phyloP scores from a whole-genome alignment of 2,329 filamentous ascomycete species.

The Escovopsis sp. region DNA sequence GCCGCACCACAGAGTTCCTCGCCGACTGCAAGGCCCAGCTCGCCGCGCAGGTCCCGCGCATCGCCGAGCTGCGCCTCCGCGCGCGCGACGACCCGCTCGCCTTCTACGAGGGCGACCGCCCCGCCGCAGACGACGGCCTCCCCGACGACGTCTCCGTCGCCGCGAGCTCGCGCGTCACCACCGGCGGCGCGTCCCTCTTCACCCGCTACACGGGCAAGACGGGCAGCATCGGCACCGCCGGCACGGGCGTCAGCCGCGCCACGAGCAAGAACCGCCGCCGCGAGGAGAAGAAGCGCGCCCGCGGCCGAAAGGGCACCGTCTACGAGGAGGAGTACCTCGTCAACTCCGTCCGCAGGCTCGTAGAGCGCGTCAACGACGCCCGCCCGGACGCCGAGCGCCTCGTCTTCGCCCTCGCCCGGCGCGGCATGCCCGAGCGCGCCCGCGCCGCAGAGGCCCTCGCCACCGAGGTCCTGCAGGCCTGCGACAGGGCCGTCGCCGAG shows the following conservation, averaged over 20 bases:
- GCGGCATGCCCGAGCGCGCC: slow-evolving; percentile 80
- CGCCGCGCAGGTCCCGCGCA: slow-evolving; percentile 68
- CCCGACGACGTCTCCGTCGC: slow-evolving; percentile 90
- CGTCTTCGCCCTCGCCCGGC: slow-evolving; percentile 60
- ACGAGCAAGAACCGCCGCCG: slow-evolving; percentile 77
- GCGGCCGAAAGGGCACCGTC: slow-evolving; percentile 90
- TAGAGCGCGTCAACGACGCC: slow-evolving; percentile 65
- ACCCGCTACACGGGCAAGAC: slow-evolving; percentile 74
- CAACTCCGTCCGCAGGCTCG: slow-evolving; percentile 67
- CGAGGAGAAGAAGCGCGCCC: slow-evolving; percentile 88
- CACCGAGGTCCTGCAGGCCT: slow-evolving; percentile 58
- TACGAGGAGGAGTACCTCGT: slow-evolving; percentile 97
- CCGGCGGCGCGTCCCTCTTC: slow-evolving; percentile 67
- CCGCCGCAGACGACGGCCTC: slow-evolving; percentile 47
- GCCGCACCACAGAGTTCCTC: slow-evolving; percentile 74
- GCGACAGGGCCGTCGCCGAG: slow-evolving; percentile 50
- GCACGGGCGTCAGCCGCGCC: slow-evolving; percentile 59
- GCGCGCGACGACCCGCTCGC: slow-evolving; percentile 74
- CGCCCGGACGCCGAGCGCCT: slow-evolving; percentile 60
- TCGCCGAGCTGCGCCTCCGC: slow-evolving; percentile 66
- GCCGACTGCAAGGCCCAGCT: slow-evolving; percentile 86
- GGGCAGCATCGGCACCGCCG: slow-evolving; percentile 49
- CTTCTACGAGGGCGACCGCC: slow-evolving; percentile 69
- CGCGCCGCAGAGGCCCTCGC: slow-evolving; percentile 61
- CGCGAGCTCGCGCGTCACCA: slow-evolving; percentile 63